These are phyloP conservation scores for Mycogone perniciosa DNA, from an alignment of 2,329 filamentous ascomycete genomes.

Conservation along the genomic window DNA sequence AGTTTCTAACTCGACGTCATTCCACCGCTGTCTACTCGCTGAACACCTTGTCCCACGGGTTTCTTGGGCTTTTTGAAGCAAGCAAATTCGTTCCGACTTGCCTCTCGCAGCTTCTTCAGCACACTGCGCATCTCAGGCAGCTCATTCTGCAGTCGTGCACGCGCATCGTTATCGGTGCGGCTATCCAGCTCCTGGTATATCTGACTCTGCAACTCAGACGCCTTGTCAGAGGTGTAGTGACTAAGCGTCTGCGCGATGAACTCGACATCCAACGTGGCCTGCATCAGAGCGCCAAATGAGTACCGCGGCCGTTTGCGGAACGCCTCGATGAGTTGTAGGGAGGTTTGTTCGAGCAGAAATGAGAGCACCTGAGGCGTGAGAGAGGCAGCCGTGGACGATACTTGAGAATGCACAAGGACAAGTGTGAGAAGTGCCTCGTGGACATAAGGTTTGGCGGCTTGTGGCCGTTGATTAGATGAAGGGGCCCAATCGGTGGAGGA, in stretches of 20 bases:
- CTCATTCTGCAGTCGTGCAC: constrained; percentile 74
- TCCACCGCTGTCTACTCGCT: constrained; percentile 27
- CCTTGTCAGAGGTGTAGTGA: constrained; percentile 80
- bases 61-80: constrained; percentile 66
- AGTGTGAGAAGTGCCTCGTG: constrained; percentile 80
- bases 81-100: constrained; percentile 79
- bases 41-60: constrained; percentile 24
- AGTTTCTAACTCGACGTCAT: constrained; percentile 16
- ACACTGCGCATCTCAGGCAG: constrained; percentile 83
- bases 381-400: constrained; percentile 69
- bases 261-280: constrained; percentile 94
- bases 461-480: constrained; percentile 48
- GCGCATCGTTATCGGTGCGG: constrained; percentile 81
- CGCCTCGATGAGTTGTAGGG: constrained; percentile 70
- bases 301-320: constrained; percentile 66
- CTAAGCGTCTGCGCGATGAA: constrained; percentile 91
- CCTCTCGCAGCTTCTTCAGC: constrained; percentile 76
- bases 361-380: constrained; percentile 78
- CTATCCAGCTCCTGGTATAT: constrained; percentile 89
- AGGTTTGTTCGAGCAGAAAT: constrained; percentile 77
- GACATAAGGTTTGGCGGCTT: constrained; percentile 78
- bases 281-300: constrained; percentile 78
- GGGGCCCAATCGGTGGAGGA: constrained; percentile 66
- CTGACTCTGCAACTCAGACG: constrained; percentile 74
- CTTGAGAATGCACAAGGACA: constrained; percentile 87